phyloP scores from a whole-genome alignment of 2,329 filamentous ascomycete genomes.

The Calonectria hawksworthii region DNA sequence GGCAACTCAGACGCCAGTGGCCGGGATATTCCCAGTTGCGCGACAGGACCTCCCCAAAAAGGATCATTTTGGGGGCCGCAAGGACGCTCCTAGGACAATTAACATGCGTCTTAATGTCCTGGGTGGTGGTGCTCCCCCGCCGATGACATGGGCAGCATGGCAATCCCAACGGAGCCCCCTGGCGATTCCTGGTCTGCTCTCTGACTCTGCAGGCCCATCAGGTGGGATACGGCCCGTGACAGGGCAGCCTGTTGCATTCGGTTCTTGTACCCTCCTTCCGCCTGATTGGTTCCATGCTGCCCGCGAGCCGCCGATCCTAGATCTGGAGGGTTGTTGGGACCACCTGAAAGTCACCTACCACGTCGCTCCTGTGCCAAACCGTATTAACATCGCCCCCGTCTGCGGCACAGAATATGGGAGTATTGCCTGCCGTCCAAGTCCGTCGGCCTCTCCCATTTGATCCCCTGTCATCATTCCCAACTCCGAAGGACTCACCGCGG shows the following conservation, averaged over 20 bases:
- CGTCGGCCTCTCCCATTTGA: background rate
- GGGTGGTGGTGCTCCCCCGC: background rate
- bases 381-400: constrained; percentile 6
- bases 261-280: constrained; percentile 16
- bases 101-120: constrained; percentile 18
- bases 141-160: constrained; percentile 14
- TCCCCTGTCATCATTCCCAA: constrained; percentile 6
- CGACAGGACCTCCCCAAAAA: constrained; percentile 4
- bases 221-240: constrained; percentile 31
- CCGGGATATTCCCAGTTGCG: constrained; percentile 3
- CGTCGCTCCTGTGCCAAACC: background rate
- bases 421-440: constrained; percentile 3
- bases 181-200: constrained; percentile 11
- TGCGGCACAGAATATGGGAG: constrained; percentile 8
- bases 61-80: constrained; percentile 13
- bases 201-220: constrained; percentile 12
- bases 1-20: constrained; percentile 14
- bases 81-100: constrained; percentile 25
- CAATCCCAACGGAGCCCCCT: constrained; percentile 24
- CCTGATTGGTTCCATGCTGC: constrained; percentile 20
- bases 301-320: constrained; percentile 29
- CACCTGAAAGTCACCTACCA: constrained; percentile 2
- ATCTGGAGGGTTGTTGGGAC: constrained; percentile 32
- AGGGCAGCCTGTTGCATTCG: constrained; percentile 24
- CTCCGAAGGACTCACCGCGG: constrained; percentile 8